Base-by-base conservation (phyloP, 352 stramenopile species). In the Thraustochytrium striatum region DNA sequence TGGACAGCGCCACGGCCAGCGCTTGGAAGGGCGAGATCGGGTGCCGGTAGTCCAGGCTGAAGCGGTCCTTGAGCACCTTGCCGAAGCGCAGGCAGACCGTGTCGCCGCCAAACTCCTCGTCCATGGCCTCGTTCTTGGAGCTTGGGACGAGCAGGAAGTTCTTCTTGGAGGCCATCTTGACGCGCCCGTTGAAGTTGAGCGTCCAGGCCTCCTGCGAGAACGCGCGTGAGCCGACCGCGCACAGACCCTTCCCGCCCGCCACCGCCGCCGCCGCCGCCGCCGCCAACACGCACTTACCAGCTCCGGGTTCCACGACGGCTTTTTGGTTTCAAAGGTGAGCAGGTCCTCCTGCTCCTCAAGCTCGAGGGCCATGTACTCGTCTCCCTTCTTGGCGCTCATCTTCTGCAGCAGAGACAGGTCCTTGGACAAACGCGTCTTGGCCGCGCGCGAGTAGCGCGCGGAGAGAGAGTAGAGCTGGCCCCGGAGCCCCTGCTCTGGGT, bases 41-140 rank as follows among this genome's bases (percentile, higher is more conserved):
- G 72, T 92, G 88, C 16, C 84, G 85, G 78, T 91, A 94, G 85
- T 94, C 89, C 86, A 94, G 92, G 57, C 87, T 91, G 85, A 93
- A 94, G 47, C 92, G 88, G 73, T 94, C 88, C 2, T 89, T 89
- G 84, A 92, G 87, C 79, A 91, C 86, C 68, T 89, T 94, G 72
- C 89, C 88, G 13, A 88, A 89, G 61, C 92, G 92, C 1, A 94
- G 87, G 88, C 92, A 92, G 13, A 94, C 85, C 36, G 52, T 84
- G 13, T 88, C 85, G 5, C 88, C 85, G 28, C 65, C 65, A 61
- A 75, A 75, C 30, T 75, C 65, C 65, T 75, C 65, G 21, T 75
- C 65, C 65, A 75, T 72, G 25, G 53, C 57, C 57, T 89, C 92
- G 83, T 92, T 92, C 85, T 94, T 88, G 87, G 92, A 91, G 81